Conservation (phyloP, 768 basidiomycete genomes). For the Leccinellum luteum region DNA sequence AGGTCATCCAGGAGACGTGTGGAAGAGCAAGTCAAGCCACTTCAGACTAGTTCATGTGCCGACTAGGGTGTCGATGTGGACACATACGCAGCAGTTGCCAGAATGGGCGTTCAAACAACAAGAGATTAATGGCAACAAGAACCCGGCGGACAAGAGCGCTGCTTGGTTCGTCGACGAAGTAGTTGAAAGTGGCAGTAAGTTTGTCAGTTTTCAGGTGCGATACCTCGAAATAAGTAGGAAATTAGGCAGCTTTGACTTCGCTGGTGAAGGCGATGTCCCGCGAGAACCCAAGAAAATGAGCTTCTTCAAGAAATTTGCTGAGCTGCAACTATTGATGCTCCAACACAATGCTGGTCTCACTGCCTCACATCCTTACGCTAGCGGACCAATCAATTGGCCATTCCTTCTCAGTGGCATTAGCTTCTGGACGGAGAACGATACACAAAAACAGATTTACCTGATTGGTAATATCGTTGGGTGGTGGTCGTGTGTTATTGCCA, state of each 20-base stretch:
- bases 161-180: slow-evolving; percentile 91
- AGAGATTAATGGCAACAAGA: slow-evolving; percentile 98
- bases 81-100: slow-evolving; percentile 78
- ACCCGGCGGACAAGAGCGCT: slow-evolving; percentile 72
- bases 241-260: slow-evolving; percentile 52
- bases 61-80: slow-evolving; percentile 94
- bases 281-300: slow-evolving; percentile 80
- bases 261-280: slow-evolving; percentile 41
- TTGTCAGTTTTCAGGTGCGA: background rate
- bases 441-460: slow-evolving; percentile 91
- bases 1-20: slow-evolving; percentile 73
- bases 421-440: slow-evolving; percentile 91
- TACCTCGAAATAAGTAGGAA: slow-evolving; percentile 32
- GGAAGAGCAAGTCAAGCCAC: slow-evolving; percentile 92
- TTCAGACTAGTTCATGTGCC: slow-evolving; percentile 88
- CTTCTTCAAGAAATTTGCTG: slow-evolving; percentile 94
- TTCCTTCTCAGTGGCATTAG: slow-evolving; percentile 95
- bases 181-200: slow-evolving; percentile 67
- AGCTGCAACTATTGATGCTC: slow-evolving; percentile 92
- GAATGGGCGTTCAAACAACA: slow-evolving; percentile 98
- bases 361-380: slow-evolving; percentile 96
- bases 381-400: slow-evolving; percentile 96
- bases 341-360: slow-evolving; percentile 99
- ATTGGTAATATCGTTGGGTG: slow-evolving; percentile 93
- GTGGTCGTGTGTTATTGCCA: slow-evolving; percentile 87